Conservation (phyloP, 306 rosid genomes). For the Ceratonia siliqua region DNA sequence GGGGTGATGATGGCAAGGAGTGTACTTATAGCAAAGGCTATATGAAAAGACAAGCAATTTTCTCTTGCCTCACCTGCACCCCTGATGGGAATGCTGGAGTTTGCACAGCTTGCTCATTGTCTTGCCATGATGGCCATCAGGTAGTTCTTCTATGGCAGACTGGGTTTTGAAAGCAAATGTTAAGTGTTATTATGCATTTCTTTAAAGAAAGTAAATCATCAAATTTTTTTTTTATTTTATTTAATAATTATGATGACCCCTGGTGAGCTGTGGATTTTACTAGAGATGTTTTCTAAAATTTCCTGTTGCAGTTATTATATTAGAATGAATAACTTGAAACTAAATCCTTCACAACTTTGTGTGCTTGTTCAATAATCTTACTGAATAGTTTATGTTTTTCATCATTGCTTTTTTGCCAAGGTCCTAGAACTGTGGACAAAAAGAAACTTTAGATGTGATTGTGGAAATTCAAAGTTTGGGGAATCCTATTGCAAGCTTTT, state of each 20-base stretch:
- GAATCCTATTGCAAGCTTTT: slow-evolving; percentile 78
- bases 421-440: slow-evolving; percentile 98
- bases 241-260: background rate
- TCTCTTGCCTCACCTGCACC: slow-evolving; percentile 94
- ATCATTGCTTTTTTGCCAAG: slow-evolving; percentile 46
- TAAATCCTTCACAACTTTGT: slow-evolving; percentile 2
- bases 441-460: slow-evolving; percentile 91
- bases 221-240: background rate
- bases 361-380: slow-evolving; percentile 9
- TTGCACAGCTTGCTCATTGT: slow-evolving; percentile 97
- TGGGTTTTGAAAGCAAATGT: slow-evolving; percentile 8
- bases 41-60: slow-evolving; percentile 96
- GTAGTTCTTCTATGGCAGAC: slow-evolving; percentile 40
- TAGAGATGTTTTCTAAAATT: background rate
- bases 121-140: slow-evolving; percentile 99
- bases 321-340: background rate
- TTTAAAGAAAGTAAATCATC: background rate
- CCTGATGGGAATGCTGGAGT: slow-evolving; percentile 98
- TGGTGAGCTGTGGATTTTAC: background rate
- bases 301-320: background rate
- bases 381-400: slow-evolving; percentile 19
- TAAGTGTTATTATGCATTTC: background rate
- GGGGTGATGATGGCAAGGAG: slow-evolving; percentile 97
- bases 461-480: slow-evolving; percentile 98
- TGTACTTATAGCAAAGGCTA: slow-evolving; percentile 90